phyloP scores from a whole-genome alignment of 1,284 basidiomycete genomes.

The Anthracocystis walkeri region DNA sequence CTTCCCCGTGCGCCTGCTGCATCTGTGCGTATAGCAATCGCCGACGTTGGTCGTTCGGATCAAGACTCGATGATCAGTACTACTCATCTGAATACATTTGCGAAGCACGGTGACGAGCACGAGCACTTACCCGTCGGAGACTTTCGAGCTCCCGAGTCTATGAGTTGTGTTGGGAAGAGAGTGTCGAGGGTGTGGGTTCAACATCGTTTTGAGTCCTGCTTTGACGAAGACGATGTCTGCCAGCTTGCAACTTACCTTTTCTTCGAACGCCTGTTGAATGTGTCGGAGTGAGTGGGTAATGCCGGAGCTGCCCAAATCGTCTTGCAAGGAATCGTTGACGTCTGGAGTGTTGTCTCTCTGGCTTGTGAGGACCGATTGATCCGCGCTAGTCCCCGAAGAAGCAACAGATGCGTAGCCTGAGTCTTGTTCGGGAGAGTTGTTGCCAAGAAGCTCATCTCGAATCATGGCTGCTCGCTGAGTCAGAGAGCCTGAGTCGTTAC shows the following conservation, averaged over 20 bases:
- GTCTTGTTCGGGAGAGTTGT: constrained; percentile 10
- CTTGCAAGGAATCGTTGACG: constrained; percentile 12
- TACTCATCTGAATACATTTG: no score
- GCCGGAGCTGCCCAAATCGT: constrained; percentile 14
- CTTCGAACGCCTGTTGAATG: constrained; percentile 40
- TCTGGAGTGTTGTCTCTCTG: not conserved
- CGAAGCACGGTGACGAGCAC: not conserved
- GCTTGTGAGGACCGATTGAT: not conserved
- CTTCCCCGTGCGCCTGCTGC: constrained; percentile 19
- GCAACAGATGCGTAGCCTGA: constrained; percentile 12
- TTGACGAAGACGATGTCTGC: not conserved
- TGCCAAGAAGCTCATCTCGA: constrained; percentile 32
- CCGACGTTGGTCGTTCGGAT: no score
- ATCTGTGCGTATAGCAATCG: constrained; percentile 10
- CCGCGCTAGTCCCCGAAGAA: constrained; percentile 13
- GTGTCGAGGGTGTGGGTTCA: not conserved
- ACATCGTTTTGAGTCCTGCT: not conserved
- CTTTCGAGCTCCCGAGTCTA: constrained; percentile 45
- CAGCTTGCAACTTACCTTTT: constrained; percentile 25
- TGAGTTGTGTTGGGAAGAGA: no score
- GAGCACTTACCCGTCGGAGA: constrained; percentile 15
- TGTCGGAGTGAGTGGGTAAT: constrained; percentile 39
- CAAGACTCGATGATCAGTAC: no score
- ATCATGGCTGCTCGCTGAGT: constrained; percentile 37
- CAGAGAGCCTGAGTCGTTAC: constrained; percentile 25